A percentile compares a stretch with the other conserved stretches of the same genome.
Evolutionary conservation across 768 basidiomycete genomes (phyloP).

Genomic region (Paxillus ammoniavirescens): DNA sequence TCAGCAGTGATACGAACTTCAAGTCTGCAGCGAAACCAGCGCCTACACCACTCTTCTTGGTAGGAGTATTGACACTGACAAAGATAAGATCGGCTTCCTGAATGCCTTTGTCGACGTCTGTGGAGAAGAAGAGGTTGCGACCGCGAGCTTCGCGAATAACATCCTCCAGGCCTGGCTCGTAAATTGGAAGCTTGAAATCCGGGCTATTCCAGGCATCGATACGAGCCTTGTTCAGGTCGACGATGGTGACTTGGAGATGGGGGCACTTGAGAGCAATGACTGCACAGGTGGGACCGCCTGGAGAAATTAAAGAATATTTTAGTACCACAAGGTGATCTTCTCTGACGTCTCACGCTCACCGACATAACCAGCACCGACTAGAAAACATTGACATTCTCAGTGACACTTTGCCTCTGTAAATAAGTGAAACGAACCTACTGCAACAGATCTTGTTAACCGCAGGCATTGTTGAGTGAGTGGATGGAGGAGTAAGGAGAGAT

Average conservation of each 20-base stretch:
- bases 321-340: slow-evolving; percentile 5
- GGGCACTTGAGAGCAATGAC: slow-evolving; percentile 94
- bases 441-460: slow-evolving; percentile 83
- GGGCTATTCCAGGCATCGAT: slow-evolving; percentile 96
- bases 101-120: slow-evolving; percentile 91
- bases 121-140: slow-evolving; percentile 96
- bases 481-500: neutral
- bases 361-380: slow-evolving; percentile 91
- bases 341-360: slow-evolving; percentile 47
- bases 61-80: slow-evolving; percentile 98
- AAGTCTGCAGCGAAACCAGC: slow-evolving; percentile 98
- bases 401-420: slow-evolving; percentile 1
- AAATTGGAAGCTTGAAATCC: slow-evolving; percentile 87
- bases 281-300: slow-evolving; percentile 93
- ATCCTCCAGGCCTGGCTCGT: slow-evolving; percentile 93
- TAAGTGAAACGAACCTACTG: slow-evolving; percentile 52
- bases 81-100: slow-evolving; percentile 96
- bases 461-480: slow-evolving; percentile 27
- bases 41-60: slow-evolving; percentile 97
- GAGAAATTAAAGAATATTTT: slow-evolving; percentile 12
- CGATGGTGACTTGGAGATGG: slow-evolving; percentile 92
- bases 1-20: slow-evolving; percentile 59
- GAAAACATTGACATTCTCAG: slow-evolving; percentile 10
- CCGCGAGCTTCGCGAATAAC: slow-evolving; percentile 88
- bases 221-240: slow-evolving; percentile 92